These are phyloP conservation scores for Microdochium nivale DNA, from an alignment of 2,329 filamentous ascomycete species.

Conservation along the genomic window DNA sequence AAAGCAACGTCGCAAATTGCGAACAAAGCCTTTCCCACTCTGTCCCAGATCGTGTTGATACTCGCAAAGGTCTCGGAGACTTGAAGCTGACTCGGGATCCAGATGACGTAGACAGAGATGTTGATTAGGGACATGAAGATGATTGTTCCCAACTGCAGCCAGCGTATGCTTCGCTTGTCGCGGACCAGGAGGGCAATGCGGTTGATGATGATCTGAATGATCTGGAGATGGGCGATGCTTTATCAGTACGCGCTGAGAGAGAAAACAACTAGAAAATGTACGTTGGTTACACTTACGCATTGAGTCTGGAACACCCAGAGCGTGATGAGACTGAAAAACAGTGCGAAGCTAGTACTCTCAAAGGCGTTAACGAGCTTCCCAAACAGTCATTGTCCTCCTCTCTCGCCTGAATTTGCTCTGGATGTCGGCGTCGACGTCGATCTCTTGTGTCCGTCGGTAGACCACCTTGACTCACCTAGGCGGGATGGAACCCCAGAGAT, in stretches of 20 bases:
- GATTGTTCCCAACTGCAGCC: constrained; percentile 28
- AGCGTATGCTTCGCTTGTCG: constrained; percentile 17
- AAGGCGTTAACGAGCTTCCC: too few relatives aligned
- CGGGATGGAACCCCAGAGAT: neutral
- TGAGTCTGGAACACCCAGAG: constrained; percentile 1
- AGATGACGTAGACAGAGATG: constrained; percentile 34
- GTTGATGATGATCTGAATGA: constrained; percentile 38
- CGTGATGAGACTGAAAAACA: neutral
- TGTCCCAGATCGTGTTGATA: constrained; percentile 35
- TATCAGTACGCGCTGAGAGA: neutral
- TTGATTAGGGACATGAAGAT: constrained; percentile 29
- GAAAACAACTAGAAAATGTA: too few relatives aligned
- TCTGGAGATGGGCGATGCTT: neutral
- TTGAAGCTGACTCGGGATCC: constrained; percentile 33
- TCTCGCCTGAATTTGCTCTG: too few relatives aligned
- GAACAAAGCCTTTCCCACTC: constrained; percentile 32
- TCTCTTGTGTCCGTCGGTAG: too few relatives aligned
- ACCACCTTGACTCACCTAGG: neutral
- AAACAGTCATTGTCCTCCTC: neutral
- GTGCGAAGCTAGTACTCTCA: neutral
- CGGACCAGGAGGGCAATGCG: constrained; percentile 30
- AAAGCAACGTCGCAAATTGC: constrained; percentile 29
- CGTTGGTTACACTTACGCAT: neutral
- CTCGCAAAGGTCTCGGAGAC: constrained; percentile 20
- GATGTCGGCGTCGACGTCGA: too few relatives aligned